A percentile compares a stretch with the other conserved stretches of the same genome.
phyloP scores from a whole-genome alignment of 495 filamentous ascomycete species.

The Glonium stellatum region DNA sequence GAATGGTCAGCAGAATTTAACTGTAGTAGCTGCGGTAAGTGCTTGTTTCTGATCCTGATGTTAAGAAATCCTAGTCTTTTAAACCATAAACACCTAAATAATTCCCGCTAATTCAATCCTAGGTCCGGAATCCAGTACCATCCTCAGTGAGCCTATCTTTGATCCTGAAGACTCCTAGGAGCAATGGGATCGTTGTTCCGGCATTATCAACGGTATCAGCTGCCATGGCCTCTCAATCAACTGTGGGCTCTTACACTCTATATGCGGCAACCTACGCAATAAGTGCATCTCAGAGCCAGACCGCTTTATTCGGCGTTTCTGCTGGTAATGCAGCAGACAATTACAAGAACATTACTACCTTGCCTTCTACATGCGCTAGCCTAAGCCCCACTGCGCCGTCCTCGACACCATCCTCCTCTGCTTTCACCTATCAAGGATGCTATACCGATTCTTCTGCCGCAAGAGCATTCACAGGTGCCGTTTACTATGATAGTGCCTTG shows the following conservation, averaged over 20 bases:
- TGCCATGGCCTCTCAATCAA: constrained; percentile 44
- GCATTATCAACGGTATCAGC: constrained; percentile 39
- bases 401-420: constrained; percentile 21
- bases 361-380: constrained; percentile 28
- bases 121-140: constrained; percentile 46
- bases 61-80: constrained; percentile 4
- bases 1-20: constrained; percentile 28
- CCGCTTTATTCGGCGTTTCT: constrained; percentile 44
- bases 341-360: constrained; percentile 36
- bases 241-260: constrained; percentile 48
- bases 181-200: constrained; percentile 41
- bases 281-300: constrained; percentile 41
- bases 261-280: constrained; percentile 45
- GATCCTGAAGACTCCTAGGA: constrained; percentile 46
- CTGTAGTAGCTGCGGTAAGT: constrained; percentile 37
- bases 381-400: constrained; percentile 28
- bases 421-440: constrained; percentile 24
- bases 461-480: constrained; percentile 12
- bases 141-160: constrained; percentile 38
- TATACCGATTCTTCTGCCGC: constrained; percentile 13
- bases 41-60: constrained; percentile 14
- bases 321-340: constrained; percentile 40
- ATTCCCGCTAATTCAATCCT: background rate
- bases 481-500: constrained; percentile 5
- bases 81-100: too few relatives aligned